Evolutionary conservation across 805 yeast genomes (phyloP), one percentile per base, ranked within the genome.

Genomic region (Yamadazyma nakazawae): DNA sequence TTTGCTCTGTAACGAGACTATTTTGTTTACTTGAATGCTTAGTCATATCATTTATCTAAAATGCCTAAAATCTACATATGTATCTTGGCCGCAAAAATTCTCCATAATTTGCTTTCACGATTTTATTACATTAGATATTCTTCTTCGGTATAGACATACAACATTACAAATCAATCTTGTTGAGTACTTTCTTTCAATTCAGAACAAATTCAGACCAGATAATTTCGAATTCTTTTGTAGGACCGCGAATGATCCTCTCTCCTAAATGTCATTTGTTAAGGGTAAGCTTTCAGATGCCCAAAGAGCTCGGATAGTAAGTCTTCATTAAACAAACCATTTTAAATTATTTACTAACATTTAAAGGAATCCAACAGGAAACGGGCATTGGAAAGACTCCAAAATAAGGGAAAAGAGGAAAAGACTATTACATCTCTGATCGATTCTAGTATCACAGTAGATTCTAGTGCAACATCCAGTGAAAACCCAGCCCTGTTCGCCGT

Each of bases 301-400:
- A 49, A 51, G 56, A 40, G 52, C 52, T 45, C 52, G 67, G 51
- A 67, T 70, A 24, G 75, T 69, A 67, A 46, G 75, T 68, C 38
- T 19, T 7, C 17, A n/a, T 16, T 34, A 34, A 34, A 10, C 11
- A n/a, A n/a, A 34, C 11, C 11, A 4, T 34, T 34, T 13, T 28
- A 5, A 5, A 5, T 28, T 5, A 11, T 3, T 3, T 34, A 49
- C 51, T 49, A 52, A 49, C 48, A 14, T 6, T 38, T 11, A 12
- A 42, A 81, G 87, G 87, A 81, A 41, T 82, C 78, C 25, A 85
- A 84, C 58, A 69, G 94, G 51, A 71, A 74, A 37, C 72, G 72
- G 45, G 89, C 90, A 0, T 55, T 83, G 8, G 86, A 81, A 46
- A 64, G 84, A 47, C 69, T 85, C 31, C 70, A 76, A 51, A 70